A percentile compares a stretch with the other conserved stretches of the same genome.
These are phyloP conservation scores for Erigeron philadelphicus DNA, from an alignment of 140 eudicot species.

Conservation along the genomic window DNA sequence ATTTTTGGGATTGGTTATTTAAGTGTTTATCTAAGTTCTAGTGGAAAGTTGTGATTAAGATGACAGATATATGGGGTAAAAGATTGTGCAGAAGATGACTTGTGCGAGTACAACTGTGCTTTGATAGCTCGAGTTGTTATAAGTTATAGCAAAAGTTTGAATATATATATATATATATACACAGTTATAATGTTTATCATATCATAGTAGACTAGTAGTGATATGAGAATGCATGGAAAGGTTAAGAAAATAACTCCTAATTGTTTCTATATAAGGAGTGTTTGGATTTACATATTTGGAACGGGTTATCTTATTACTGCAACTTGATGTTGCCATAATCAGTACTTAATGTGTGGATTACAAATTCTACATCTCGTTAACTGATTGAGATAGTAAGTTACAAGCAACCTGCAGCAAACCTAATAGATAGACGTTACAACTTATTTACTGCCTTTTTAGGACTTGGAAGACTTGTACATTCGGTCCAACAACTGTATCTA, in stretches of 20 bases:
- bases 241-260: background rate
- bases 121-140: constrained; percentile 8
- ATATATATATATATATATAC: constrained; percentile 13
- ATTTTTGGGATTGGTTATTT: background rate
- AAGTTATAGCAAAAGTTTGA: constrained; percentile 2
- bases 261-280: background rate
- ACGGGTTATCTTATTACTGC: constrained; percentile 4
- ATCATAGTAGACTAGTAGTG: background rate
- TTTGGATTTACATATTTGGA: background rate
- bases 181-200: background rate
- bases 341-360: background rate
- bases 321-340: background rate
- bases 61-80: background rate
- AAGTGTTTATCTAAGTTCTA: background rate
- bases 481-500: too few species aligned
- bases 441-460: too few species aligned
- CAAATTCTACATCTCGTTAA: too few species aligned
- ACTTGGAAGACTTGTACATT: too few species aligned
- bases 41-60: constrained; percentile 11
- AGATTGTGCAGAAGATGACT: background rate
- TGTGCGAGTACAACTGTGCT: constrained; percentile 14
- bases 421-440: too few species aligned
- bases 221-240: background rate
- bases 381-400: too few species aligned
- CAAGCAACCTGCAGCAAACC: too few species aligned